Evolutionary conservation across 345 rosid genomes (phyloP), one percentile per base, ranked within the genome.

Genomic region (Boechera stricta): DNA sequence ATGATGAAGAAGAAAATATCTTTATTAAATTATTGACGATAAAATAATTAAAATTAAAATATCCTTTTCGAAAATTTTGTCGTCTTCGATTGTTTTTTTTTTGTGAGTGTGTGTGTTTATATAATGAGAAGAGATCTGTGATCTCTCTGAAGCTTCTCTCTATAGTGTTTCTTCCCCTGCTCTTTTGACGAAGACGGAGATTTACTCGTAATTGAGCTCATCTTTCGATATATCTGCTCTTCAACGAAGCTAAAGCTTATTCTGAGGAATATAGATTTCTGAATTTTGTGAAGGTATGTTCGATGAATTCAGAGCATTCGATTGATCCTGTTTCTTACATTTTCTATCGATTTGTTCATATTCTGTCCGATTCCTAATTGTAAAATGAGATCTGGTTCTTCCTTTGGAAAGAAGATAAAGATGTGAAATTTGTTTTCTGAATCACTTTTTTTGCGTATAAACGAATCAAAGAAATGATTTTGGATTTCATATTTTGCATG

Each of bases 1-100:
- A n/a, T 59, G 8, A 33, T 41, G 31, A 54, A 35, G 59, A 63
- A 44, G 35, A 71, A 62, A 77, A 71, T 77, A 77, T 77, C 80
- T 70, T 4, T 21, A 21, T 4, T 5, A 9, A 36, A 71, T 70
- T 24, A 63, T 66, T 58, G 32, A 78, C 47, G 59, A 12, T 2
- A 55, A 53, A 52, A 45, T 18, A 38, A 56, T 18, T 69, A 26
- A 39, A 60, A 10, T 18, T 26, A 28, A 18, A 72, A 36, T 15
- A 55, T 72, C 70, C 24, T 65, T 56, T 44, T 10, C 44, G 9
- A 15, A 53, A 76, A 0, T 41, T 21, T 69, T 77, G 80, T 47
- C 67, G 76, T 9, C 29, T 71, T 77, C 15, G 59, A 5, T 55
- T 63, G 52, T 32, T 21, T 52, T 26, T 26, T 13, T 24, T 52